Percentiles rank a stretch among this genome's conserved stretches.
These are phyloP conservation scores for Musa balbisiana DNA, from an alignment of 202 grass and related monocot species.

Conservation along the genomic window DNA sequence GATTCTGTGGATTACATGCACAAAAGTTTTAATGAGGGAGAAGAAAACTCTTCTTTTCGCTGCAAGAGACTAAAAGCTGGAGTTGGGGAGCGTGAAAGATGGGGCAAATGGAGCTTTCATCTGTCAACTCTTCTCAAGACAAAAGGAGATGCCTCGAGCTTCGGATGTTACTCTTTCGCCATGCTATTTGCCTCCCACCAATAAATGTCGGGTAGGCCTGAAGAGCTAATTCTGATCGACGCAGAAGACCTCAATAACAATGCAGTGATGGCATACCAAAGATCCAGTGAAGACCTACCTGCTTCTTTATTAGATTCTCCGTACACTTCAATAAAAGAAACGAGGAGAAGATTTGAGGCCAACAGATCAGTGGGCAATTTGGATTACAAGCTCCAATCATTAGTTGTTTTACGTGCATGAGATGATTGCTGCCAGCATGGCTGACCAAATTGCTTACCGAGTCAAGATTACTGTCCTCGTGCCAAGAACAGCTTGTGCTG, in stretches of 20 bases:
- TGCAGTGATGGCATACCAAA: background rate
- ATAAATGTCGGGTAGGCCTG: conserved; percentile 30
- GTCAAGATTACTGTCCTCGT: too few relatives aligned
- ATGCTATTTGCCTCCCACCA: conserved; percentile 30
- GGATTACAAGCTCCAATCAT: too few relatives aligned
- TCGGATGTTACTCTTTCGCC: conserved; percentile 22
- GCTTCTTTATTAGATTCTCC: too few relatives aligned
- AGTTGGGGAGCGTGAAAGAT: background rate
- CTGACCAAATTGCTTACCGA: too few relatives aligned
- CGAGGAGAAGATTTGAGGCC: too few relatives aligned
- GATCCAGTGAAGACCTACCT: background rate
- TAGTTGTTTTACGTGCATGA: too few relatives aligned
- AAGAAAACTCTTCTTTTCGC: too few relatives aligned
- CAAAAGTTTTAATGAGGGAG: too few relatives aligned
- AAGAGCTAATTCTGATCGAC: background rate
- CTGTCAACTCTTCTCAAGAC: background rate
- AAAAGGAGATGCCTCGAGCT: conserved; percentile 51
- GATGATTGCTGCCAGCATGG: too few relatives aligned
- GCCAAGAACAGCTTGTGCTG: too few relatives aligned
- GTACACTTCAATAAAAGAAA: too few relatives aligned
- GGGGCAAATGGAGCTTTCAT: background rate
- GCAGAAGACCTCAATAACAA: conserved; percentile 23
- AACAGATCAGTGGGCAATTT: background rate
- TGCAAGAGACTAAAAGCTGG: background rate
- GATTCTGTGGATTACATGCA: too few relatives aligned